A percentile compares a stretch with the other conserved stretches of the same genome.
Evolutionary conservation across 2,329 filamentous ascomycete genomes (phyloP).

Genomic region (Pseudogymnoascus sp.): DNA sequence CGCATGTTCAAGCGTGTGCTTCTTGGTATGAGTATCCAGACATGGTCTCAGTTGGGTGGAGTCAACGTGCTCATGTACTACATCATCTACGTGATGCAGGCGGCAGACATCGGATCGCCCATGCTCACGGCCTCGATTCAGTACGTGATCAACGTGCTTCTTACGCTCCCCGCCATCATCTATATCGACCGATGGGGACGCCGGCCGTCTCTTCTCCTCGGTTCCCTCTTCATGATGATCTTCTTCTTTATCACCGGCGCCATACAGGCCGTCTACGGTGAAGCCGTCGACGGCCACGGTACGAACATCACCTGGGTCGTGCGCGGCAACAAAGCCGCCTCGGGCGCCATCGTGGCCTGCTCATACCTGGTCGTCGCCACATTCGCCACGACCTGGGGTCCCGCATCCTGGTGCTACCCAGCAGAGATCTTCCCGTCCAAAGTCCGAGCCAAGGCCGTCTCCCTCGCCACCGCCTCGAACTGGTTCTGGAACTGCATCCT

Average conservation of each 20-base stretch:
- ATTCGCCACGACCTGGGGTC: constrained; percentile 57
- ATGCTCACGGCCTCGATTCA: constrained; percentile 63
- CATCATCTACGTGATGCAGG: constrained; percentile 68
- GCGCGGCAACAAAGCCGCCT: constrained; percentile 44
- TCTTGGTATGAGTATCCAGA: constrained; percentile 66
- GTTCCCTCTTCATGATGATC: constrained; percentile 56
- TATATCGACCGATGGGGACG: constrained; percentile 73
- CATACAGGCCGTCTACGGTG: constrained; percentile 55
- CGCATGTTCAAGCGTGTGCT: constrained; percentile 65
- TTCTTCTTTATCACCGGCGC: constrained; percentile 59
- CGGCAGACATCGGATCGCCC: constrained; percentile 48
- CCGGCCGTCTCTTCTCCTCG: constrained; percentile 57
- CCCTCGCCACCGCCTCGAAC: constrained; percentile 67
- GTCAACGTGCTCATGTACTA: constrained; percentile 74
- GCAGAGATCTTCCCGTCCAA: constrained; percentile 65
- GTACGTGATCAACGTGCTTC: constrained; percentile 72
- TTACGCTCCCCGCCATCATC: constrained; percentile 69
- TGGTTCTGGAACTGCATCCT: constrained; percentile 69
- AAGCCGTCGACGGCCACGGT: constrained; percentile 38
- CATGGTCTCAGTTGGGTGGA: constrained; percentile 69
- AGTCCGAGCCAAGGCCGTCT: constrained; percentile 67
- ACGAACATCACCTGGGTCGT: constrained; percentile 53
- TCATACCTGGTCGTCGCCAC: constrained; percentile 68
- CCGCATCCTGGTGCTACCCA: constrained; percentile 48
- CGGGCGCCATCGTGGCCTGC: constrained; percentile 60